Base-by-base conservation (phyloP, 192 early-diverging fungal species). In the Coemansia sp. region DNA sequence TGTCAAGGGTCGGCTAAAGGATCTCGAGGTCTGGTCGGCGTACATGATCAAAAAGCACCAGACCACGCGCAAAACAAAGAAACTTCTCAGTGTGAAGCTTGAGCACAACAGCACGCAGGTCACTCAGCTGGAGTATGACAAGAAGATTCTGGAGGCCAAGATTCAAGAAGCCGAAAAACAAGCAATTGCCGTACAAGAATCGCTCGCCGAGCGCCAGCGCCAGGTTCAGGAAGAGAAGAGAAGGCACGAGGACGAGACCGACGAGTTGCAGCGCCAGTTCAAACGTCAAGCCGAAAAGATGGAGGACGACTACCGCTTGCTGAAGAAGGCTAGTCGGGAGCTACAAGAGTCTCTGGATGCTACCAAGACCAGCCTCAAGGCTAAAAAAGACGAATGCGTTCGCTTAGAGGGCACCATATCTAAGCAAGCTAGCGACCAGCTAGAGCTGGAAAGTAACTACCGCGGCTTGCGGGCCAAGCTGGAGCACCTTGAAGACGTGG, bases 1-100 rank as follows among this genome's bases (percentile, higher is more conserved):
- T 38, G 48, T 72, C 27, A 67, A 92, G 66, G 94, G 94, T 2
- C 85, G 93, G n/a, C 76, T 95, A 5, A 80, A 89, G 64, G 94
- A 95, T 76, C 85, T 94, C 79, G 92, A 95, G 70, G 66, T 57
- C 9, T 67, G 74, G 38, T 68, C 69, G 14, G 34, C 39, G 19
- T 77, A 82, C 37, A 82, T 93, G 72, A 79, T 82, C 31, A 73
- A 85, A 29, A 85, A 85, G 41, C 66, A 82, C 14, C 84, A 78
- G 39, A 86, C 76, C 0, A 77, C 86, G 4, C 69, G 72, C 51
- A 82, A 70, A 44, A 82, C 77, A 32, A 85, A 86, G 74, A 83
- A 68, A 23, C 85, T 80, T 45, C 62, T 88, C 14, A 80, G 72
- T n/a, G 73, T 76, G 27, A 80, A 86, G 61, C 82, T 87, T 0